Base-by-base conservation (phyloP, 352 stramenopile genomes). In the Globisporangium iwayamae region DNA sequence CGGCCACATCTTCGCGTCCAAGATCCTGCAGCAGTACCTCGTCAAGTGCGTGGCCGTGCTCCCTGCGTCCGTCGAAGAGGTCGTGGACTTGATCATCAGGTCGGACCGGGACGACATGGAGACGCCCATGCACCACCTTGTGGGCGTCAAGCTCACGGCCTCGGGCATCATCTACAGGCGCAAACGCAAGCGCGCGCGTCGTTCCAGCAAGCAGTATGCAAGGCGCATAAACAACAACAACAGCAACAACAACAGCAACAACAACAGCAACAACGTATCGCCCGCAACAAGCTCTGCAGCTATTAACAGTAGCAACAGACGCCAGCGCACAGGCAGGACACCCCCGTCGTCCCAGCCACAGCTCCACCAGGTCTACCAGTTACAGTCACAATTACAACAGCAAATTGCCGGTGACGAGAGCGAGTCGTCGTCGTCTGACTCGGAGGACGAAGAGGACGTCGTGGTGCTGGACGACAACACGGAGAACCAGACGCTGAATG, bases 11-110 rank as follows among this genome's bases (percentile, higher is more conserved):
- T 85, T 78, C 55, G 65, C 70, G 18, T 87, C 77, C 9, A 85
- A 87, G 65, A 70, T 85, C 46, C 62, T 91, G 59, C 82, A 91
- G 70, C 79, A 90, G 48, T 93, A 90, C 60, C 71, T 91, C 28
- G 81, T 91, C 32, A 90, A 90, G 56, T 81, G 76, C 67, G 72
- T 85, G 14, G 76, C 75, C 39, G 53, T 86, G n/a, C 50, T 93
- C 41, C 75, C 84, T 0, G 84, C 82, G n/a, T 74, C 79, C 1
- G 64, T 89, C 20, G 65, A 76, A n/a, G 84, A 93, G 60, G 76
- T 90, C 18, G 70, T 91, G 20, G 79, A 90, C 51, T 56, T 91
- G 32, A 69, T 93, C 47, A 75, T 91, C 45, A 70, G 79, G 30
- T 87, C 78, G 11, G 79, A 89, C 46, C 64, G 60, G 47, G 74